Base-by-base conservation (phyloP, 2,329 filamentous ascomycete species). In the Zymoseptoria brevis region DNA sequence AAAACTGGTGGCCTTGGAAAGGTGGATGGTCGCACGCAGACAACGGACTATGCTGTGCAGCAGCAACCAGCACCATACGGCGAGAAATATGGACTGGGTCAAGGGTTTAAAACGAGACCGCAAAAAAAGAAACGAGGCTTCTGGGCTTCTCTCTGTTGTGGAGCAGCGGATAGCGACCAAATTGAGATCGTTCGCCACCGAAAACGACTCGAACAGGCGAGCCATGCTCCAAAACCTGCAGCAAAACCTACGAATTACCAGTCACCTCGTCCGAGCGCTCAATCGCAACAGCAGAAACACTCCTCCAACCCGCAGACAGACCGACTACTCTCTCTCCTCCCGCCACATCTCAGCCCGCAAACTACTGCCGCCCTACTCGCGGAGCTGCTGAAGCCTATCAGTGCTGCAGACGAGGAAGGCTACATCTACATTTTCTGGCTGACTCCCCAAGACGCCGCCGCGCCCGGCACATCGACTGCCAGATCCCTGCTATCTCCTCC, bases 381-480 rank as follows among this genome's bases (percentile, higher is more conserved):
- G 2, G 92, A 97, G 73, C 80, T 97, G 8, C 83, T 75, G 71
- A 94, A 82, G 78, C 90, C 80, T 1, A 83, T 92, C 52, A 91
- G 90, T 0, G 78, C 83, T 21, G 77, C 81, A 57, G 89, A 94
- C 65, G 89, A 95, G 66, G 79, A 87, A 11, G 94, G 94, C 45
- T 99, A 94, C 76, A 97, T 99, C 66, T 99, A 99, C 80, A 96
- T 99, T 74, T 99, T 97, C 80, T 96, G 93, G 91, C 81, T 96
- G 21, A 96, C 90, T 0, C 70, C 68, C 1, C 86, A 90, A 30
- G 79, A 82, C 41, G 81, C 80, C 1, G 75, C 83, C 7, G 72
- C 79, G 0, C 73, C 82, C 0, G 76, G 79, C 87, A 50, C 75
- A 22, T 67, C 70, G 3, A 50, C 74, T 73, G 56, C 73, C 6